A percentile compares a stretch with the other conserved stretches of the same genome.
phyloP scores from a whole-genome alignment of 257 asterid genomes.

The Solanum pinnatisectum region DNA sequence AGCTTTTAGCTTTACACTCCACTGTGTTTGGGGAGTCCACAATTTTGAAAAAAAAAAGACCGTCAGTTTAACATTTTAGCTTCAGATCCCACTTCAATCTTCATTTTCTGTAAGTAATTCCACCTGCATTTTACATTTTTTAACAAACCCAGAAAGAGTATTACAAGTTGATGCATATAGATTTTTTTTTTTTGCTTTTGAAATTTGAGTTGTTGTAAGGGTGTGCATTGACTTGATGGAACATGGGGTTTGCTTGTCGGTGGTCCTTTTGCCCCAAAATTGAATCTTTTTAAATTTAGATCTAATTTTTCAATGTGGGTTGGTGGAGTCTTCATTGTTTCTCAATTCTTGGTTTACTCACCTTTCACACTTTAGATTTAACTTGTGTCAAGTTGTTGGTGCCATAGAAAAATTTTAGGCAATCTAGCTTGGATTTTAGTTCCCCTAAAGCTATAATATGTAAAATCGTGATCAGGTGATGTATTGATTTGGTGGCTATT shows the following conservation, averaged over 20 bases:
- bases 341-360: not conserved
- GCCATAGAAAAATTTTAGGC: not conserved
- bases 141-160: slow-evolving; percentile 10
- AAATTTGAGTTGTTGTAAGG: not conserved
- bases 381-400: not conserved
- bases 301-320: slow-evolving; percentile 40
- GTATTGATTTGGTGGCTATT: not conserved
- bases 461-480: not conserved
- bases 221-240: not conserved
- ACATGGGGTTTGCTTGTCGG: slow-evolving; percentile 15
- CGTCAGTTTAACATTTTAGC: not conserved
- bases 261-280: slow-evolving; percentile 6
- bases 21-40: not conserved
- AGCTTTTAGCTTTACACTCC: not conserved
- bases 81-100: slow-evolving; percentile 6
- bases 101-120: slow-evolving; percentile 29
- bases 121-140: not conserved
- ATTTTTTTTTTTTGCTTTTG: not conserved
- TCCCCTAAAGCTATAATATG: not conserved
- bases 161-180: slow-evolving; percentile 1
- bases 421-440: not conserved
- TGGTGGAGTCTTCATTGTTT: not conserved
- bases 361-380: not conserved
- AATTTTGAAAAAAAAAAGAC: not conserved
- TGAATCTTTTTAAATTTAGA: slow-evolving; percentile 21